These are phyloP conservation scores for Lyophyllum decastes DNA, from an alignment of 768 basidiomycete species.

Conservation along the genomic window DNA sequence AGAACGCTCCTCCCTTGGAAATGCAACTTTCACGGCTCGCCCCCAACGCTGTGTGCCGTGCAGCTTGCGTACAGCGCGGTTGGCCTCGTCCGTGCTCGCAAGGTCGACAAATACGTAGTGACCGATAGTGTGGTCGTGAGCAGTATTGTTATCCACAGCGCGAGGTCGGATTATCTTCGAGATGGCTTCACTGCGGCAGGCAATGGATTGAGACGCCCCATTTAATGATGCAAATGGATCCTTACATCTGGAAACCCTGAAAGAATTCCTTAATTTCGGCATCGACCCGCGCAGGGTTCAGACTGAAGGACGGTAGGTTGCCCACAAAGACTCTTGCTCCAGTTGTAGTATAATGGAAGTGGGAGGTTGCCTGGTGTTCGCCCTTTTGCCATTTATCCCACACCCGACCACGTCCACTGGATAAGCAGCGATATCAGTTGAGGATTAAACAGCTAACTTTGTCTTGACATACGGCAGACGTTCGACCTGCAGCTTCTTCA, in stretches of 20 bases:
- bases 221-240: background rate
- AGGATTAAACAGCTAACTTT: background rate
- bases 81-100: background rate
- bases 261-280: slow-evolving; percentile 6
- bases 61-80: background rate
- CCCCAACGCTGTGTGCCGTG: background rate
- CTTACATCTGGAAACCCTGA: slow-evolving; percentile 1
- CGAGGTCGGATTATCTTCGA: slow-evolving; percentile 1
- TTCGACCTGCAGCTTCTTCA: background rate
- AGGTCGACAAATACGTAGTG: slow-evolving; percentile 1
- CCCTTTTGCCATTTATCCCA: slow-evolving; percentile 3
- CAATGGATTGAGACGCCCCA: background rate
- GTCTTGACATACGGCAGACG: background rate
- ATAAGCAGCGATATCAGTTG: background rate
- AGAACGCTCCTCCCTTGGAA: background rate
- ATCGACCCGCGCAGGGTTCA: slow-evolving; percentile 2
- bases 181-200: background rate
- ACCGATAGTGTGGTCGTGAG: background rate
- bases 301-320: slow-evolving; percentile 1
- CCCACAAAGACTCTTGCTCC: slow-evolving; percentile 5
- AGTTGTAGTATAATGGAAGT: background rate
- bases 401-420: background rate
- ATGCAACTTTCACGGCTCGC: background rate
- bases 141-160: background rate
- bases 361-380: background rate